Evolutionary conservation across 176 grass and related monocot species (phyloP), one percentile per base, ranked within the genome.

Genomic region (Paspalum vaginatum): DNA sequence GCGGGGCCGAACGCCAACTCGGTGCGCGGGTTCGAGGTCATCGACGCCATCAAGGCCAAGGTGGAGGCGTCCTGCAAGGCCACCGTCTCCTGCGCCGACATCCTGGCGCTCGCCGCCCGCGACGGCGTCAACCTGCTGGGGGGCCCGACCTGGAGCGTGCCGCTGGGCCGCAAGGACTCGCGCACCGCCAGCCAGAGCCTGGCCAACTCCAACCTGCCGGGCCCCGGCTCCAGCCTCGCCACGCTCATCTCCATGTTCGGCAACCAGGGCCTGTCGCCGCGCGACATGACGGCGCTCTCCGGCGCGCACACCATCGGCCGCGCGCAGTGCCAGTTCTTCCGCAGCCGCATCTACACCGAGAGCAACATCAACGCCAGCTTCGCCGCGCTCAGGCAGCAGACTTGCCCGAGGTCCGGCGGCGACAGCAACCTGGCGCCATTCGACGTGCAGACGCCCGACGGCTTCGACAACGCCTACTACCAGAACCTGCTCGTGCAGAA

Each of bases 241-340:
- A 85, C 61, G 4, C 89, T 94, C 43, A 52, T 92, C 79, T 11
- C 14, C 18, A 77, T 70, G 87, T 94, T 97, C 80, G 21, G 65
- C 20, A 85, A 63, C 57, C 72, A 97, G 69, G 78, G 69, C 13
- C 86, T 97, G 32, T 57, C 39, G 10, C 39, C 91, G 22, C 83
- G 75, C 15, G 91, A 97, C 84, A 90, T 97, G 94, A 94, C 91
- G 58, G 91, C 89, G 62, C 91, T 97, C 6, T 97, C 94, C 9
- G 87, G 94, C 9, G 91, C 84, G 32, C 94, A 94, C 89, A 94
- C 91, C 82, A 79, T 97, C 80, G 95, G 89, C 5, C 73, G 79
- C 7, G 69, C 89, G 10, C 91, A 78, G 56, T 97, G 94, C 85
- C 39, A 46, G 44, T 88, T 78, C 82, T 97, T 97, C 85, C 82